A percentile compares a stretch with the other conserved stretches of the same genome.
Conservation (phyloP, 257 asterid species). For the Nicotiana attenuata region DNA sequence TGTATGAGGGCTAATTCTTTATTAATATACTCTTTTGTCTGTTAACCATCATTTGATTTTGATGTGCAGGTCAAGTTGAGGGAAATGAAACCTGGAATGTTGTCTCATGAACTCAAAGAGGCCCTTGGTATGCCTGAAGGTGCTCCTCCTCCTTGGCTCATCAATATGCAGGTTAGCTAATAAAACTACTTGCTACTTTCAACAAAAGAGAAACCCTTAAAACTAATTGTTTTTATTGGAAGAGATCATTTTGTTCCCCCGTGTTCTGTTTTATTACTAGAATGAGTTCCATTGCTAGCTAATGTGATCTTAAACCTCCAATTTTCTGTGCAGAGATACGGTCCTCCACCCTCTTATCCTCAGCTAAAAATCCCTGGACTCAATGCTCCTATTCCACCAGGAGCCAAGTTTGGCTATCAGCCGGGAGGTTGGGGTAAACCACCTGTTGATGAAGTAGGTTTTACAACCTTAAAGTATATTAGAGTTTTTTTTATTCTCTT, state of each 20-base stretch:
- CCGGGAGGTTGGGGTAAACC: conserved; percentile 99
- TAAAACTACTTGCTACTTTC: background rate
- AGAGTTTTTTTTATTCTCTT: background rate
- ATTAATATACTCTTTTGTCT: background rate
- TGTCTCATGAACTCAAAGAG: conserved; percentile 87
- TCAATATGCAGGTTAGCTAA: conserved; percentile 86
- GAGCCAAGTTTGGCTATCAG: conserved; percentile 97
- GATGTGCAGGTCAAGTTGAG: conserved; percentile 63
- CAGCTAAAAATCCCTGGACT: conserved; percentile 93
- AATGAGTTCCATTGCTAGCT: background rate
- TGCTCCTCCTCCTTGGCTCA: conserved; percentile 99
- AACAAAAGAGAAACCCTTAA: too few relatives aligned
- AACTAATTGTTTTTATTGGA: background rate
- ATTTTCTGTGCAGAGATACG: conserved; percentile 64
- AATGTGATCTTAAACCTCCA: background rate
- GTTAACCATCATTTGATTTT: background rate
- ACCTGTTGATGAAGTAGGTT: conserved; percentile 89
- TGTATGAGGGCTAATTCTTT: background rate
- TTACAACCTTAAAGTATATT: background rate
- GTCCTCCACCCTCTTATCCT: conserved; percentile 99
- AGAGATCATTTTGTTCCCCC: background rate
- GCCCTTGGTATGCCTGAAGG: conserved; percentile 99
- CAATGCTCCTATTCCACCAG: conserved; percentile 92
- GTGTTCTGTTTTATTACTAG: background rate
- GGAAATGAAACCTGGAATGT: conserved; percentile 92